Evolutionary conservation across 306 rosid species (phyloP), one percentile per base, ranked within the genome.

Genomic region (Fragaria vesca): DNA sequence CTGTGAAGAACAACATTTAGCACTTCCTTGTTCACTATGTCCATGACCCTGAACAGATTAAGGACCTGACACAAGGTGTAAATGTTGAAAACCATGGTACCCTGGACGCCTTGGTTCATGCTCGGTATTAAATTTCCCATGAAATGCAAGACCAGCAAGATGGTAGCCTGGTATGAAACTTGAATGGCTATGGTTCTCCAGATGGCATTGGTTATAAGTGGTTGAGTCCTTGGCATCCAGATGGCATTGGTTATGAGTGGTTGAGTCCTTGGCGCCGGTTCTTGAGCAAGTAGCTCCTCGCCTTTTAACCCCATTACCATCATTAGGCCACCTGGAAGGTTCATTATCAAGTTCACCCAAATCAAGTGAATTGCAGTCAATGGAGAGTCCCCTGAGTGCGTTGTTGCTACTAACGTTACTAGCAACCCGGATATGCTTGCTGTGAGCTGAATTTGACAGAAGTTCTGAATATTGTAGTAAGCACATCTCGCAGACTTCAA

Each of bases 11-110:
- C 89, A 66, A 54, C 68, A 48, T 66, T 52, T 1, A 82, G 54
- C 66, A 78, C 77, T 51, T 73, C 61, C 84, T 2, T 66, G 75
- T 85, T 84, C 61, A 34, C 74, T 21, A 87, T 4, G 66, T 77
- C 81, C 83, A 90, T 83, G 76, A 72, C 83, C 78, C 45, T 83
- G 69, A 90, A 72, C 34, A 66, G 87, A 81, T 89, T 80, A 81
- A 81, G 79, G 28, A 92, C 40, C 68, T 90, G 97, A 47, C 93
- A 90, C 3, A 92, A 72, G 5, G 81, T 67, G 78, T 81, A 92
- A 10, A 79, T 77, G 74, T 81, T 92, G 83, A 90, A 89, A 74
- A 90, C 78, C 88, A 90, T 87, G 79, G 91, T 76, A 16, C 82
- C 69, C 60, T 78, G 68, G 24, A 79, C 57, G 20, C 76, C 79